Evolutionary conservation across 768 basidiomycete genomes (phyloP).

Genomic region (Coprinopsis cinerea): DNA sequence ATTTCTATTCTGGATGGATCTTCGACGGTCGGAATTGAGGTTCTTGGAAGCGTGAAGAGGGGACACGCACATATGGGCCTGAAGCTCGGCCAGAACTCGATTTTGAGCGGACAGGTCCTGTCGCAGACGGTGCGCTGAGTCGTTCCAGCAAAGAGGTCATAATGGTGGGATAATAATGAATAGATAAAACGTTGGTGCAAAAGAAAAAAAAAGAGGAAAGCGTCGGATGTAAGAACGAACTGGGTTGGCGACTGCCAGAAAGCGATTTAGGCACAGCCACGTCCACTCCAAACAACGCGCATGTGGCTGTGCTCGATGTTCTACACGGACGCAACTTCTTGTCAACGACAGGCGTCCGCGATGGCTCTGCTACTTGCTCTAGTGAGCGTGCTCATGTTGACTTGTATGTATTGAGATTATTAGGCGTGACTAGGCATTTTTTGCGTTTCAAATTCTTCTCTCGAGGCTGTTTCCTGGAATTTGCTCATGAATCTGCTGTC

Average conservation of each 20-base stretch:
- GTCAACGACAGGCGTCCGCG: too few relatives aligned
- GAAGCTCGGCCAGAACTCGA: constrained; percentile 30
- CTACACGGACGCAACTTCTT: too few relatives aligned
- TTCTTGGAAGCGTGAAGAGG: constrained; percentile 20
- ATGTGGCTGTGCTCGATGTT: not conserved
- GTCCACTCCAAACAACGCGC: constrained; percentile 9
- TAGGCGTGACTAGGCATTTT: too few relatives aligned
- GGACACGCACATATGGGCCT: constrained; percentile 49
- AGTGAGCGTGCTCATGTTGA: too few relatives aligned
- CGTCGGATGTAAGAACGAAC: not conserved
- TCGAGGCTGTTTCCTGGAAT: too few relatives aligned
- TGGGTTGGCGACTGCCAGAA: too few relatives aligned
- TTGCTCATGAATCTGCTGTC: too few relatives aligned
- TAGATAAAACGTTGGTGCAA: not conserved
- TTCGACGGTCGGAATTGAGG: constrained; percentile 17
- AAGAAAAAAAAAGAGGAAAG: not conserved
- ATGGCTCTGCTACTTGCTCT: too few relatives aligned
- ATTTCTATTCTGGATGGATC: constrained; percentile 37
- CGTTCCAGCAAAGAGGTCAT: constrained; percentile 61
- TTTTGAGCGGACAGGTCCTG: constrained; percentile 45
- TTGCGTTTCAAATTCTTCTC: too few relatives aligned
- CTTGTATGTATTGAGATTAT: too few relatives aligned
- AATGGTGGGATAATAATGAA: constrained; percentile 6
- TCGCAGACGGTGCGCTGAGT: constrained; percentile 34
- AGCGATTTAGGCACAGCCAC: too few relatives aligned